Conservation (phyloP, 352 stramenopile genomes). For the Phytophthora pini region DNA sequence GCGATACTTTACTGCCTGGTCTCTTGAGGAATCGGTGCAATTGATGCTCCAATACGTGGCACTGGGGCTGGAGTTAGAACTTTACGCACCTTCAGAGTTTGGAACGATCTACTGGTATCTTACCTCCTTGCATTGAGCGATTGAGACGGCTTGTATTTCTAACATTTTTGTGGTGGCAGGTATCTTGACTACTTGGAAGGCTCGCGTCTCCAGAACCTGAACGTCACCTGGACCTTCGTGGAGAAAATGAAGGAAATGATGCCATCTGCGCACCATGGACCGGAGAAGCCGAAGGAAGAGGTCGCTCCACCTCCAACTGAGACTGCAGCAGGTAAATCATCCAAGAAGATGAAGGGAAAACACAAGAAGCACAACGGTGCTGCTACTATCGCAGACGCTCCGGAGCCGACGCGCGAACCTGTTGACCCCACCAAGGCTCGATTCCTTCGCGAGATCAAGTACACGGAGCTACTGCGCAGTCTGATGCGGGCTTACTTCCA, state of each 20-base stretch:
- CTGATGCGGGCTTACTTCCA: constrained; percentile 87
- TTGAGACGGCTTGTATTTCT: constrained; percentile 1
- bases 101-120: constrained; percentile 81
- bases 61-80: constrained; percentile 77
- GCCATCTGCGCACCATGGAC: constrained; percentile 26
- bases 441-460: constrained; percentile 79
- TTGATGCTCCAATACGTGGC: constrained; percentile 86
- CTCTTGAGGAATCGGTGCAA: constrained; percentile 70
- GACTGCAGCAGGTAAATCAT: constrained; percentile 24
- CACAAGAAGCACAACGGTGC: constrained; percentile 46
- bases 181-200: constrained; percentile 88
- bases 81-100: constrained; percentile 78
- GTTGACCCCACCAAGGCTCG: constrained; percentile 61
- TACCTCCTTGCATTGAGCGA: neutral
- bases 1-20: constrained; percentile 87
- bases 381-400: constrained; percentile 3
- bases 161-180: constrained; percentile 34
- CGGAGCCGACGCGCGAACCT: constrained; percentile 17
- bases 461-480: constrained; percentile 77
- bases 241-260: constrained; percentile 85
- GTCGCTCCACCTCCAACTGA: constrained; percentile 10
- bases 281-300: constrained; percentile 24
- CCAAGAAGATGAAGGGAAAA: constrained; percentile 49
- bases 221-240: constrained; percentile 81
- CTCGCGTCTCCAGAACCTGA: constrained; percentile 85